Evolutionary conservation across 805 yeast species (phyloP), one percentile per base, ranked within the genome.

Genomic region (Kluyveromyces siamensis): DNA sequence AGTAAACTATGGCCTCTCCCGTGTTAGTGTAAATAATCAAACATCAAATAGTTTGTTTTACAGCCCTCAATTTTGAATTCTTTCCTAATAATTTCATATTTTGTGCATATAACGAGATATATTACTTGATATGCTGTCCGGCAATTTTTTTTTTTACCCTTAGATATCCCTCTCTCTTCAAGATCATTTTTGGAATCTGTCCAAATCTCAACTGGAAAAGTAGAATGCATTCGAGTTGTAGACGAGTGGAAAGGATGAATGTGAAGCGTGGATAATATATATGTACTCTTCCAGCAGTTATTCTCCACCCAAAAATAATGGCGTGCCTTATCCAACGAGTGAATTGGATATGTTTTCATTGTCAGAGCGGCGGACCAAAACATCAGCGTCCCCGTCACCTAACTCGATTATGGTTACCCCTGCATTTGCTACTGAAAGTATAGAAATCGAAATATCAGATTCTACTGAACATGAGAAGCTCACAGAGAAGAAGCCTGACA

Each of bases 301-400:
- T 21, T 21, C 25, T 21, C 25, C 25, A 21, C 25, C 25, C 25
- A 21, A 21, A 21, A 21, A 21, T 30, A 30, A 30, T 30, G 25
- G 10, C 10, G 27, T 41, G 19, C 53, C 53, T 4, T 50, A 50
- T 36, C 53, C 53, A 11, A 19, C 41, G n/a, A 41, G 33, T 30
- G 53, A 50, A 14, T 27, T 45, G 14, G 53, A 50, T 21, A 45
- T 37, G 7, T 47, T 47, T 27, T 35, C 49, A 5, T 17, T 47
- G 17, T n/a, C 40, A 10, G 43, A 45, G 6, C 36, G 36, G 16
- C 17, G 18, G n/a, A 37, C 35, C 35, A 13, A 13, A 30, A 30
- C 7, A 5, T 30, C 35, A 30, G 14, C 35, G 7, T 30, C 35
- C 11, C 11, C 35, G 14, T 30, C 35, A 30, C 8, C 35, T 11